A percentile compares a stretch with the other conserved stretches of the same genome.
phyloP scores from a whole-genome alignment of 2,329 filamentous ascomycete genomes.

The Geoglossum cookeanum region DNA sequence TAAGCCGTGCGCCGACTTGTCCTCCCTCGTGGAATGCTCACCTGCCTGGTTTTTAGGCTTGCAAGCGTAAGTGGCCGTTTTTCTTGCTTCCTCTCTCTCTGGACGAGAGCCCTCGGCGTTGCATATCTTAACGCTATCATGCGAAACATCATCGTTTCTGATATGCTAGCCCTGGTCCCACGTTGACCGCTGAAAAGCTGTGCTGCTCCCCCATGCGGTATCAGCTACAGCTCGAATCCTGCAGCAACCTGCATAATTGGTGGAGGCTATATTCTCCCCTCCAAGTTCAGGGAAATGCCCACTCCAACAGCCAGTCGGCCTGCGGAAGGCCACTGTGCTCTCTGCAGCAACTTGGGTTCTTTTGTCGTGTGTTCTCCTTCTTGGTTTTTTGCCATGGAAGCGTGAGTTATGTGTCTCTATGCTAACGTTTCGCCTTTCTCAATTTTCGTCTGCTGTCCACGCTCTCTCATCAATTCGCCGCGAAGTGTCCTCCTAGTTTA shows the following conservation, averaged over 20 bases:
- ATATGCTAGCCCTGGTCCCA: neutral
- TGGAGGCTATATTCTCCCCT: neutral
- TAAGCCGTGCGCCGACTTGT: neutral
- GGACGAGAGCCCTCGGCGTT: neutral
- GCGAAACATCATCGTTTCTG: neutral
- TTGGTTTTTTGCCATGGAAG: conserved; percentile 1
- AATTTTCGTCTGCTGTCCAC: neutral
- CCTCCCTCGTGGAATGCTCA: neutral
- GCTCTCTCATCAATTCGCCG: neutral
- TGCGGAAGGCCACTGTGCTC: neutral
- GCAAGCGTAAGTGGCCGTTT: neutral
- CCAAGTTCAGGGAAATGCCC: neutral
- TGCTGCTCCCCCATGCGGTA: neutral
- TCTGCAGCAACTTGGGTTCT: neutral
- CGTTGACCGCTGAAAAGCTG: neutral
- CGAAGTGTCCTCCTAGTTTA: neutral
- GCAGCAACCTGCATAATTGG: neutral
- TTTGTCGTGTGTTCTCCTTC: conserved; percentile 1
- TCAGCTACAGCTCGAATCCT: neutral
- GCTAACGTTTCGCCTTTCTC: neutral
- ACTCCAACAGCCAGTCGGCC: neutral
- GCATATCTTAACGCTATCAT: neutral
- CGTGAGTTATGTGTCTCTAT: neutral
- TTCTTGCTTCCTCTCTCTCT: neutral
- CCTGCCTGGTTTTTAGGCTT: neutral